phyloP scores from a whole-genome alignment of 2,329 filamentous ascomycete genomes.

The Fusarium sp. region DNA sequence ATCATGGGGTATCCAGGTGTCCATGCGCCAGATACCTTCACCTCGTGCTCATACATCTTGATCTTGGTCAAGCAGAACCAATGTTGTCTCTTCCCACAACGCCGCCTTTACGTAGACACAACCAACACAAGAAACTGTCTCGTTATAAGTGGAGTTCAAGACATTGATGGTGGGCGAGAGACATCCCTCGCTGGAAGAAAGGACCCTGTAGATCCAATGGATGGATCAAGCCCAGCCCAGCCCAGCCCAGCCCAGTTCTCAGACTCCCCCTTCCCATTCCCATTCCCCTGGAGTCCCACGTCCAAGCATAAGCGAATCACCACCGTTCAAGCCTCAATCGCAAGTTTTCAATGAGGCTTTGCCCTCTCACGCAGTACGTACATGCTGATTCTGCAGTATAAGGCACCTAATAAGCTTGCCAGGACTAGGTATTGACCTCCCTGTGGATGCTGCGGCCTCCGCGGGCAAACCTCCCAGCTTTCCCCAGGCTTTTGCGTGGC shows the following conservation, averaged over 20 bases:
- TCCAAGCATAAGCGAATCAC: constrained; percentile 18
- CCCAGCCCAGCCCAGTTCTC: neutral
- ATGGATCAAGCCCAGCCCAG: constrained; percentile 8
- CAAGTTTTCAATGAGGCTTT: constrained; percentile 6
- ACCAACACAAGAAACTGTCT: constrained; percentile 5
- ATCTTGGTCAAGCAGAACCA: neutral
- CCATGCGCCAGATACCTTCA: constrained; percentile 11
- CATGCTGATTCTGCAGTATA: neutral
- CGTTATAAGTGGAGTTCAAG: constrained; percentile 24
- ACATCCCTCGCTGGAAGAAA: constrained; percentile 25
- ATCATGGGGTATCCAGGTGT: constrained; percentile 23
- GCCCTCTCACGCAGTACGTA: neutral
- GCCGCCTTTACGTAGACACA: neutral
- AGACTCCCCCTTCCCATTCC: constrained; percentile 28
- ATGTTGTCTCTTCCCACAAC: neutral
- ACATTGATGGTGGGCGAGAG: constrained; percentile 24
- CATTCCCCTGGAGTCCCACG: constrained; percentile 22
- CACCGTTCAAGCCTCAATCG: constrained; percentile 29
- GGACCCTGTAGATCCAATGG: constrained; percentile 41
- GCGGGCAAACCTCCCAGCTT: constrained; percentile 21
- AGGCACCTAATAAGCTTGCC: neutral
- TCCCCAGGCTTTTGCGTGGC: constrained; percentile 28
- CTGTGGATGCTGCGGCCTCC: constrained; percentile 4
- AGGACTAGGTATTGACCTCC: neutral
- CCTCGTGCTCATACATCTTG: constrained; percentile 19